Conservation (phyloP, 805 yeast species). For the Ogataea paraovalis region DNA sequence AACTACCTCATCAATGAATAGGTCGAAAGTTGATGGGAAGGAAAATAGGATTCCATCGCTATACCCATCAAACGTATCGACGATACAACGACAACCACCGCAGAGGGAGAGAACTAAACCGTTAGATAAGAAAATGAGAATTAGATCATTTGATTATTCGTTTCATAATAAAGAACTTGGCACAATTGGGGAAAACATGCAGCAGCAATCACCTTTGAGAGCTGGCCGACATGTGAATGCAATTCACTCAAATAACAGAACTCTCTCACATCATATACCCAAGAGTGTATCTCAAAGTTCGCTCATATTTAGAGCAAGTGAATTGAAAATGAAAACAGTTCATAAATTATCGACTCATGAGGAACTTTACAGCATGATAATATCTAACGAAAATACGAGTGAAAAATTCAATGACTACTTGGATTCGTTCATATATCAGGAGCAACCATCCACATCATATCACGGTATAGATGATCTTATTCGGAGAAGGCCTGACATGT, state of each 20-base stretch:
- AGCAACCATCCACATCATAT: slow-evolving; percentile 2
- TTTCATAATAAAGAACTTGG: neutral
- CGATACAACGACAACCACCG: neutral
- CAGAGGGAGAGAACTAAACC: neutral
- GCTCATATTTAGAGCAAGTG: neutral
- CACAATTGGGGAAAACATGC: neutral
- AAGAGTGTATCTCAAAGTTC: neutral
- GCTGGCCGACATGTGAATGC: neutral
- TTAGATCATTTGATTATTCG: slow-evolving; percentile 9
- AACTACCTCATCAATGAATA: slow-evolving; percentile 16
- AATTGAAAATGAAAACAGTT: neutral
- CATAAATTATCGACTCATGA: slow-evolving; percentile 5
- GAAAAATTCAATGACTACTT: slow-evolving; percentile 7
- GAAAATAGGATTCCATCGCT: slow-evolving; percentile 10
- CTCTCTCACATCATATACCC: neutral
- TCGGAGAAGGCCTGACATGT: slow-evolving; percentile 17
- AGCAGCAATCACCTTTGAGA: neutral
- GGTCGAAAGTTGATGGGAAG: slow-evolving; percentile 11
- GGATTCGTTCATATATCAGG: slow-evolving; percentile 1
- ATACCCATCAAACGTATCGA: neutral
- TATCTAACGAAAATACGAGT: slow-evolving; percentile 5
- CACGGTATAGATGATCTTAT: slow-evolving; percentile 16
- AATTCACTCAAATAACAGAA: neutral
- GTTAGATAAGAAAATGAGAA: slow-evolving; percentile 10
- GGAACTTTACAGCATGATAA: slow-evolving; percentile 8